Evolutionary conservation across 306 rosid genomes (phyloP).

Genomic region (Cicer bijugum): DNA sequence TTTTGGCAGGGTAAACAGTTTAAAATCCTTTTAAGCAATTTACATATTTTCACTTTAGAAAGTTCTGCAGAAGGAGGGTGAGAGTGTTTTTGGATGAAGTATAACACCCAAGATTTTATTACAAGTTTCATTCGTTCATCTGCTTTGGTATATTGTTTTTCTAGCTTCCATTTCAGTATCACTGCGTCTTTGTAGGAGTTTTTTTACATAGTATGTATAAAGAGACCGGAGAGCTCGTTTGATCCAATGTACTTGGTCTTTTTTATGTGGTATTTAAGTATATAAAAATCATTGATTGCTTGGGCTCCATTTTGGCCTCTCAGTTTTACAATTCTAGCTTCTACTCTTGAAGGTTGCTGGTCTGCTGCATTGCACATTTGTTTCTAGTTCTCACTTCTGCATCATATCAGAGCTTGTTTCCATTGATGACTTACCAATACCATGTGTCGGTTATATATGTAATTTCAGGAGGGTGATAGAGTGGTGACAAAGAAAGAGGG

Average conservation of each 20-base stretch:
- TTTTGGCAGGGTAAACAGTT: background rate
- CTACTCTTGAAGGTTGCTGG: conserved; percentile 15
- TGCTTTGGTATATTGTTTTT: conserved; percentile 15
- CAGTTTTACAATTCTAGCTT: conserved; percentile 28
- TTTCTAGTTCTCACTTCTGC: conserved; percentile 34
- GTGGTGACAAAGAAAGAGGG: conserved; percentile 94
- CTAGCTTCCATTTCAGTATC: background rate
- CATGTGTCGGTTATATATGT: conserved; percentile 39
- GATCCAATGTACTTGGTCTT: conserved; percentile 5
- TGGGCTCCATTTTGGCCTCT: conserved; percentile 20
- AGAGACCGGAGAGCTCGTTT: background rate
- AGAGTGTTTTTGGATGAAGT: conserved; percentile 1
- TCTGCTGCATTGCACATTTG: conserved; percentile 22
- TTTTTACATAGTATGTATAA: background rate
- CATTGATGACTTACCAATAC: conserved; percentile 41
- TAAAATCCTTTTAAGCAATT: background rate
- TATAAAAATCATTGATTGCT: conserved; percentile 7
- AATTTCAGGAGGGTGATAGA: conserved; percentile 80
- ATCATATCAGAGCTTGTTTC: conserved; percentile 27
- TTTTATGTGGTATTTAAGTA: conserved; percentile 31
- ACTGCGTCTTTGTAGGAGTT: background rate
- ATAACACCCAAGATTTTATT: background rate
- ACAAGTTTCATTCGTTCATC: conserved; percentile 4
- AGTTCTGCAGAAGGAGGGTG: conserved; percentile 2
- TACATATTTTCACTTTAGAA: background rate